Evolutionary conservation across 108 stramenopile genomes (phyloP), one percentile per base, ranked within the genome.

Genomic region (Poteriospumella lacustris): DNA sequence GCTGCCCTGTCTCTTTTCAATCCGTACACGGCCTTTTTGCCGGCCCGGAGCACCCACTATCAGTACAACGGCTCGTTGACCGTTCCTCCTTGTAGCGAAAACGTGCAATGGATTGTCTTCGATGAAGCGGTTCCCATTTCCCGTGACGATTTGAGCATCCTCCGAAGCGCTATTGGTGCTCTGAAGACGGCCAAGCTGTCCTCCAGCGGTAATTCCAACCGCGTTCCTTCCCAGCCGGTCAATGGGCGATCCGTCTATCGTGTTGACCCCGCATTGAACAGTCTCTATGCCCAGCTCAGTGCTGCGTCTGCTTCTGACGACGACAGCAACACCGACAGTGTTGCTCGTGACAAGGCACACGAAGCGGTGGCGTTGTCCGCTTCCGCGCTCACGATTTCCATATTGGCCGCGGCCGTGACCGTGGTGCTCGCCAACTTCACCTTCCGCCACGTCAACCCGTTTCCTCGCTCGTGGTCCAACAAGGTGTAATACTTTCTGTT

Each of bases 61-160:
- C 29, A 34, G 43, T 87, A 85, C 82, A 28, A 52, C 42, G 86
- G 86, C 1, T 78, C 82, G 0, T 44, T 86, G n/a, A 86, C 85
- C 42, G 84, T 83, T 28, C 84, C 84, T 0, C 84, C 84, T 0
- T 85, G 84, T 68, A 68, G 76, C 0, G 82, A 85, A 80, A 72
- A 64, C 0, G 83, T 84, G 36, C 69, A 39, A 73, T 84, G 83
- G 83, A 82, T 78, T 43, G 39, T 84, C 24, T 76, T 79, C 40
- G 70, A 68, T 43, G 59, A 77, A 31, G 1, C 79, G 9, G 36
- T 47, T 41, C 1, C 34, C 15, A 43, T 84, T 26, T 33, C 75
- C 73, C 12, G 9, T 24, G 24, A 1, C 26, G 81, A 84, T 24
- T 64, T 64, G 12, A 64, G 36, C 9, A 58, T 36, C 0, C 62